Conservation (phyloP, 2,329 filamentous ascomycete genomes). For the Elsinoe arachidis region DNA sequence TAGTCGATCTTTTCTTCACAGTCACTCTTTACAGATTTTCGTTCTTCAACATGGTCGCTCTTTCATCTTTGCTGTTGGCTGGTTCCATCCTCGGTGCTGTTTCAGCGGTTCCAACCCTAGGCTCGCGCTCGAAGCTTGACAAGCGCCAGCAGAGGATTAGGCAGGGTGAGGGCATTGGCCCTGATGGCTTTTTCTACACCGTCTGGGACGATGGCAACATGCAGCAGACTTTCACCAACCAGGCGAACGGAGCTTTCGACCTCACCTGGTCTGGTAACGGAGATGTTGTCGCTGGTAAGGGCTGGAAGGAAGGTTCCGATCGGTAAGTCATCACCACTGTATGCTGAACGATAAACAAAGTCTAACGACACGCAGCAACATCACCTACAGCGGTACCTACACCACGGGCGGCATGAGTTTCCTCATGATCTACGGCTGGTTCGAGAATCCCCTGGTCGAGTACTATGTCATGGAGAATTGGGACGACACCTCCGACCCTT, state of each 20-base stretch:
- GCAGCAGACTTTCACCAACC: slow-evolving; percentile 12
- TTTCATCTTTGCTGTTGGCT: slow-evolving; percentile 11
- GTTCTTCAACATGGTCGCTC: slow-evolving; percentile 8
- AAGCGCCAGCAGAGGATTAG: neutral
- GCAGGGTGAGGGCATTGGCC: slow-evolving; percentile 8
- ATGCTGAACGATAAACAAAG: neutral
- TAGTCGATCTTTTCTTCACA: slow-evolving; percentile 1
- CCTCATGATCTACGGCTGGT: slow-evolving; percentile 39
- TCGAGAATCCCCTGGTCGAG: slow-evolving; percentile 43
- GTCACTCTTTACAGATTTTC: slow-evolving; percentile 8
- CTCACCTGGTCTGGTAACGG: slow-evolving; percentile 11
- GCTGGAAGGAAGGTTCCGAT: slow-evolving; percentile 10
- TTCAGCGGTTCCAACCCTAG: neutral
- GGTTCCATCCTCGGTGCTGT: slow-evolving; percentile 12
- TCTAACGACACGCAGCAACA: neutral
- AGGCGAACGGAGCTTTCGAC: slow-evolving; percentile 7
- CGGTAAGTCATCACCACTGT: neutral
- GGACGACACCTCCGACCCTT: slow-evolving; percentile 25
- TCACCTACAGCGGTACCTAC: slow-evolving; percentile 26
- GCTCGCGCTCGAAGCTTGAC: neutral
- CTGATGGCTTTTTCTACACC: slow-evolving; percentile 13
- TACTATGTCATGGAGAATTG: slow-evolving; percentile 48
- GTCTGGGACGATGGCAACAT: slow-evolving; percentile 11
- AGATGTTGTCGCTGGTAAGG: slow-evolving; percentile 13
- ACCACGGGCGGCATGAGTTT: slow-evolving; percentile 27